Evolutionary conservation across 768 basidiomycete species (phyloP), one percentile per base, ranked within the genome.

Genomic region (Tulasnella sp.): DNA sequence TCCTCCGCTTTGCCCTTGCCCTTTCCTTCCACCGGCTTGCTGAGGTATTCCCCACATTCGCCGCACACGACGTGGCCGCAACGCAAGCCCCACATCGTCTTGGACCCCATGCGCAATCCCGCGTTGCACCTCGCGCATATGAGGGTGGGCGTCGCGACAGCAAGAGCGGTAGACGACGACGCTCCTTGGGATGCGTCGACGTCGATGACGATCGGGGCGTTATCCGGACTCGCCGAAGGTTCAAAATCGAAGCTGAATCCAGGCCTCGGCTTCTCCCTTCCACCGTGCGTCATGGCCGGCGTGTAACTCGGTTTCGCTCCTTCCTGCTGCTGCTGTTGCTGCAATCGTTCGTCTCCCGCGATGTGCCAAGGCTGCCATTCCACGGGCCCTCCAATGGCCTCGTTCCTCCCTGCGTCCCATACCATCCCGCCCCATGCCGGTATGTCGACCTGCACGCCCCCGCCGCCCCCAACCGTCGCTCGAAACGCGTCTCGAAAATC

Each of bases 181-280:
- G 52, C 6, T 29, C 36, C 22, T 41, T 42, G 39, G 29, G 66
- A 47, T 62, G 52, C 69, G 47, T 70, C 69, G 16, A 37, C 17
- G 26, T 70, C 69, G 9, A 70, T 70, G 17, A 70, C 36, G 37
- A 70, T 70, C 6, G 69, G 69, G 35, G 69, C 69, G 29, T 47
- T 70, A 9, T 40, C 69, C 34, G 69, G 32, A 11, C 42, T 70
- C 17, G 35, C 59, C 26, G 40, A 36, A 5, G 69, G 69, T 29
- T 70, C 69, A 47, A 70, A 70, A 42, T 70, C 69, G 42, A 47
- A 70, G 5, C 42, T 44, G 69, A 70, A 70, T 12, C 69, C 69
- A 17, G 69, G 69, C 2, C 47, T 40, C 2, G 69, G 69, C 29
- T 34, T 47, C 35, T 70, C 69, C 66, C 14, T 41, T 5, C 7